Conservation (phyloP, 129 eudicot genomes). For the Mikania micrantha region DNA sequence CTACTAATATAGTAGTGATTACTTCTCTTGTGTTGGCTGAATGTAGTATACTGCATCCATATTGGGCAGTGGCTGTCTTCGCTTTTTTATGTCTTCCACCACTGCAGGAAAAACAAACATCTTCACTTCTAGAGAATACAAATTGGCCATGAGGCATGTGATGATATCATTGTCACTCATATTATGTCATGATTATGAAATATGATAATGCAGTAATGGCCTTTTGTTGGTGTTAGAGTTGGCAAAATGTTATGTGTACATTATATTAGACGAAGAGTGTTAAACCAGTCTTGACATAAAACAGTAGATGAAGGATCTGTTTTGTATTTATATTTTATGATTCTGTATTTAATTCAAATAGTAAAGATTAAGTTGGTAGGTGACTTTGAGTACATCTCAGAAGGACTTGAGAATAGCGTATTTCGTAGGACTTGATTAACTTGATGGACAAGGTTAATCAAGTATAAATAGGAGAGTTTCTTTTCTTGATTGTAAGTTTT, state of each 20-base stretch:
- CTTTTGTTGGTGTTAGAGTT: not conserved
- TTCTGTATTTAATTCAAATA: too few relatives aligned
- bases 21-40: conserved; percentile 95
- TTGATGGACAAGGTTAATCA: too few relatives aligned
- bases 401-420: too few relatives aligned
- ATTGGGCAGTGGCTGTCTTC: conserved; percentile 84
- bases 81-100: conserved; percentile 86
- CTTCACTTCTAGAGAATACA: conserved; percentile 2
- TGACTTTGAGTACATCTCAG: too few relatives aligned
- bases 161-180: conserved; percentile 2
- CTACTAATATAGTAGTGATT: not conserved
- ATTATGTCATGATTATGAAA: not conserved
- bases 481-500: too few relatives aligned
- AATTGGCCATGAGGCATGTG: not conserved
- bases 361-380: too few relatives aligned
- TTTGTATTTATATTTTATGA: too few relatives aligned
- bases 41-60: conserved; percentile 96
- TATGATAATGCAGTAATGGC: not conserved
- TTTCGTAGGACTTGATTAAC: too few relatives aligned
- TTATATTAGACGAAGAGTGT: not conserved
- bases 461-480: too few relatives aligned
- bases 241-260: not conserved
- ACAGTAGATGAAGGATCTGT: too few relatives aligned
- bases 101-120: conserved; percentile 44
- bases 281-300: too few relatives aligned